Evolutionary conservation across 2,329 filamentous ascomycete species (phyloP).

Genomic region (Sporothrix pseudoabietina): DNA sequence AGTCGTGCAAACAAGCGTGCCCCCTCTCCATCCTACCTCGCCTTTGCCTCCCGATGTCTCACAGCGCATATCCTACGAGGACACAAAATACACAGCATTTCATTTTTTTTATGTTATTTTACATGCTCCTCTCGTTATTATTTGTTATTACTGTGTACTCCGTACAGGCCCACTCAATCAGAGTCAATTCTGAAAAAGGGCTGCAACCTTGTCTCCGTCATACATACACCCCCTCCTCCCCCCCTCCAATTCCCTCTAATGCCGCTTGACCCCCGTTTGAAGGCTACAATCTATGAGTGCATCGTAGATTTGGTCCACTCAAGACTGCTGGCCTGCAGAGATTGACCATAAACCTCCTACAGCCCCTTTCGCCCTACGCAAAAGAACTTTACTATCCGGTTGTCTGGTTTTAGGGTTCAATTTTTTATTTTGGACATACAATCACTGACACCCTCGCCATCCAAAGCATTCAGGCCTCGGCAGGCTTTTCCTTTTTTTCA

Average conservation of each 20-base stretch:
- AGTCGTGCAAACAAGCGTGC: constrained; percentile 17
- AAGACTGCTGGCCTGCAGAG: constrained; percentile 21
- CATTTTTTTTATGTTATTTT: neutral
- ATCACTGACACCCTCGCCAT: neutral
- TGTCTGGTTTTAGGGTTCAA: neutral
- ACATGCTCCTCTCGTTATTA: neutral
- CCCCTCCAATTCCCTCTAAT: neutral
- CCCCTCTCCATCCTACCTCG: neutral
- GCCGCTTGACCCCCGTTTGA: constrained; percentile 25
- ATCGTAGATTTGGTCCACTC: constrained; percentile 30
- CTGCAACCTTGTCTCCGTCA: constrained; percentile 7
- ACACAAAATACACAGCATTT: constrained; percentile 39
- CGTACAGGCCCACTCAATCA: neutral
- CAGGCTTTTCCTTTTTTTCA: neutral
- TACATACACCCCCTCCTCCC: constrained; percentile 17
- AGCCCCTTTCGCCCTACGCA: constrained; percentile 12
- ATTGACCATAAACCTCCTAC: constrained; percentile 30
- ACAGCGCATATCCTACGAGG: constrained; percentile 36
- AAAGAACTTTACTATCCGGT: neutral
- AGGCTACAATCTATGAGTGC: constrained; percentile 26
- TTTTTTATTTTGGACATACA: neutral
- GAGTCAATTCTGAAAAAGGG: neutral
- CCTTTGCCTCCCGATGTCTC: constrained; percentile 40
- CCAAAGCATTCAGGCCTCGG: neutral
- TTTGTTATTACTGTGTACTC: neutral